Conservation (phyloP, 2,329 filamentous ascomycete genomes). For the Albifimbria verrucaria region DNA sequence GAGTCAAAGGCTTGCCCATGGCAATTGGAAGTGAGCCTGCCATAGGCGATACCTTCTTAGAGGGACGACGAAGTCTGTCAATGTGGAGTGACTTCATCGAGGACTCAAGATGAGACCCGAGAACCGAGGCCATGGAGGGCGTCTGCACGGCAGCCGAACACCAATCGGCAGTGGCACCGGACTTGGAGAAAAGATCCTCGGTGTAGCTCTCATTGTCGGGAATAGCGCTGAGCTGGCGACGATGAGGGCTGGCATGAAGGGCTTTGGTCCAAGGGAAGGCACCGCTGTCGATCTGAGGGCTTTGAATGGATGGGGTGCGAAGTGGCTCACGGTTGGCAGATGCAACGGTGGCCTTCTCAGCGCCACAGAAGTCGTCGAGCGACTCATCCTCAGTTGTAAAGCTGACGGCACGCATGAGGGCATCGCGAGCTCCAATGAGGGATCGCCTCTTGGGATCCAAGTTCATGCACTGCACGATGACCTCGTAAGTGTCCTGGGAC, state of each 20-base stretch:
- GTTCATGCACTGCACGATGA: constrained; percentile 86
- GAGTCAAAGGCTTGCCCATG: constrained; percentile 70
- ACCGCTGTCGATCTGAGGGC: constrained; percentile 73
- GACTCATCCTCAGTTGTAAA: constrained; percentile 93
- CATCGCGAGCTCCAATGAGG: constrained; percentile 71
- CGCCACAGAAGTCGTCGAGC: constrained; percentile 89
- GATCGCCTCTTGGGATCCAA: constrained; percentile 89
- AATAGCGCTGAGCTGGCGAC: constrained; percentile 84
- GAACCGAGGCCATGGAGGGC: constrained; percentile 77
- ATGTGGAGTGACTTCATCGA: constrained; percentile 75
- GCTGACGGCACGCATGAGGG: constrained; percentile 74
- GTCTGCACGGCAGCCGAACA: constrained; percentile 73
- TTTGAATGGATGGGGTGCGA: constrained; percentile 91
- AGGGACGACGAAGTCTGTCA: constrained; percentile 33
- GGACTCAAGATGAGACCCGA: constrained; percentile 76
- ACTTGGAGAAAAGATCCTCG: constrained; percentile 82
- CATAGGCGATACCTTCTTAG: constrained; percentile 49
- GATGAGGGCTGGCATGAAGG: constrained; percentile 71
- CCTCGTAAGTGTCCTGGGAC: constrained; percentile 96
- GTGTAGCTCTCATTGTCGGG: constrained; percentile 74
- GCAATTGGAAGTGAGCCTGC: constrained; percentile 74
- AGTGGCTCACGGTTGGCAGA: constrained; percentile 93
- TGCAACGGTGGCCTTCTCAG: constrained; percentile 71
- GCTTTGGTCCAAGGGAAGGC: constrained; percentile 96
- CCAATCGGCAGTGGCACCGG: constrained; percentile 71